Percentiles rank a stretch among this genome's conserved stretches.
Evolutionary conservation across 805 yeast species (phyloP).

Genomic region (Tetrapisispora namnaoensis): DNA sequence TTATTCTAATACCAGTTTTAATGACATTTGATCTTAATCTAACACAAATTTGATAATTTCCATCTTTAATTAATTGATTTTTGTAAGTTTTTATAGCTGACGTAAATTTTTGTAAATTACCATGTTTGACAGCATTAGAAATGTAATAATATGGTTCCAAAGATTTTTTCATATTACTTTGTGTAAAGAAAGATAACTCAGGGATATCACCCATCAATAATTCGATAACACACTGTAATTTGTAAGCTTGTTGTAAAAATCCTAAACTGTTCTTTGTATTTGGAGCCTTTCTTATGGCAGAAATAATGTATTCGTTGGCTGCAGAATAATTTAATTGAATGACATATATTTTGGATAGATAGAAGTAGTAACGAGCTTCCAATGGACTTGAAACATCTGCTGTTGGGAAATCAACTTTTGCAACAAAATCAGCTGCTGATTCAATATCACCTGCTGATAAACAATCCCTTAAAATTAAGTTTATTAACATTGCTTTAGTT

Average conservation of each 20-base stretch:
- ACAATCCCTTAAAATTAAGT: slow-evolving; percentile 76
- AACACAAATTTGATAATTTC: slow-evolving; percentile 71
- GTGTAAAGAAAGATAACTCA: slow-evolving; percentile 70
- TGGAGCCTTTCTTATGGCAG: slow-evolving; percentile 96
- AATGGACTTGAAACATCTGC: slow-evolving; percentile 74
- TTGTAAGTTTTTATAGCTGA: slow-evolving; percentile 58
- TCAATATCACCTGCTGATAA: slow-evolving; percentile 68
- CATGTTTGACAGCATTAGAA: slow-evolving; percentile 84
- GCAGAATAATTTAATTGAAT: slow-evolving; percentile 87
- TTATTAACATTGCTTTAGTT: slow-evolving; percentile 78
- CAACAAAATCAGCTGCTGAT: slow-evolving; percentile 82
- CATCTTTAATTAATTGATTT: slow-evolving; percentile 56
- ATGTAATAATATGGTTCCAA: slow-evolving; percentile 77
- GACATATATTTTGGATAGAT: slow-evolving; percentile 81
- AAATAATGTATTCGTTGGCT: slow-evolving; percentile 81
- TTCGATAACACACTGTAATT: slow-evolving; percentile 80
- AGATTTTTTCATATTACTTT: slow-evolving; percentile 46
- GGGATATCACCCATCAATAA: slow-evolving; percentile 95
- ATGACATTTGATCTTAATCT: slow-evolving; percentile 94
- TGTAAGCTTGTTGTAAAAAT: slow-evolving; percentile 80
- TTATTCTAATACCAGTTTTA: slow-evolving; percentile 92
- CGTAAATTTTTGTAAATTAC: slow-evolving; percentile 77
- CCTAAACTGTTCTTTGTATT: slow-evolving; percentile 79
- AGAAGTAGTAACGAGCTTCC: slow-evolving; percentile 85
- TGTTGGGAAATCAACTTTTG: slow-evolving; percentile 76